Evolutionary conservation across 495 filamentous ascomycete species (phyloP), one percentile per base, ranked within the genome.

Genomic region (Aspergillus nanangensis): DNA sequence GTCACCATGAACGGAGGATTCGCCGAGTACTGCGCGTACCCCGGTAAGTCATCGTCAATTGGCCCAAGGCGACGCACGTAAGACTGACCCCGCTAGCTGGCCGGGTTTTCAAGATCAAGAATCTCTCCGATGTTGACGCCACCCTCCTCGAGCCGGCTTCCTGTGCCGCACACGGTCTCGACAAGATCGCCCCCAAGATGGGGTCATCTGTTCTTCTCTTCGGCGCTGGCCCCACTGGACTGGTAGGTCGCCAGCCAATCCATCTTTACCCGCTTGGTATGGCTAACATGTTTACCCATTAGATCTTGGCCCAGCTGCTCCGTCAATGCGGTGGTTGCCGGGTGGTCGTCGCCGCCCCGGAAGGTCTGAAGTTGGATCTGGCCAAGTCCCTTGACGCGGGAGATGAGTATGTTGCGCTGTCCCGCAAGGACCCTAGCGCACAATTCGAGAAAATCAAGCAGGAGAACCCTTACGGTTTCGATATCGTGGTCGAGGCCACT

Each of bases 81-180:
- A 33, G 20, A 10, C 19, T 35, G 24, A 8, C 27, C 7, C 21
- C 69, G 53, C 64, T 71, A 50, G 81, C 80, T 41, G 77, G 77
- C 44, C 77, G 82, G 51, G 79, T 87, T 13, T 86, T 86, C 70
- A 78, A 80, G 65, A 78, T 88, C 65, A 69, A 84, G 50, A 83
- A 86, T 63, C 66, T 88, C 36, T 78, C 74, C 38, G 80, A 86
- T 49, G 70, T 86, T 38, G 82, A 87, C 32, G 84, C 83, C n/a
- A 87, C 83, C 15, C 71, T 88, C 19, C 74, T 88, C 41, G 84
- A 88, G 58, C 83, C 84, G 8, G 83, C 83, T 9, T 84, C 84
- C 4, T 87, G 83, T 52, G 83, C 84, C 20, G 76, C 78, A 32
- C 84, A 87, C 51, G 84, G 83, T 21, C 66, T 87, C 20, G 84